Base-by-base conservation (phyloP, 169 alveolate species). In the Cyclospora cayetanensis region DNA sequence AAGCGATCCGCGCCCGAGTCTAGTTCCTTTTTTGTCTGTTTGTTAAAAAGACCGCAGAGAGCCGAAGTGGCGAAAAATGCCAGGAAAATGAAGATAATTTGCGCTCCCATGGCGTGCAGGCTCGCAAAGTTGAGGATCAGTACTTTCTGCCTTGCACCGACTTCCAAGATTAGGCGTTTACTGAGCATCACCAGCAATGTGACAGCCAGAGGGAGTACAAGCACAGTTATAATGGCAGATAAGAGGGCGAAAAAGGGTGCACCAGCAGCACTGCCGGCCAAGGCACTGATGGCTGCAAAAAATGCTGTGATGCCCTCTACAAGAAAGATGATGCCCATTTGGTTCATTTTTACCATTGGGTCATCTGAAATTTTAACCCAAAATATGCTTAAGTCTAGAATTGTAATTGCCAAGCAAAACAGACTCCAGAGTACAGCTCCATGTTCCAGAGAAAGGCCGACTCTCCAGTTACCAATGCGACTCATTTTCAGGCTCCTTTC, bases 401-500 rank as follows among this genome's bases (percentile, higher is more conserved):
- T 84, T 15, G 82, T 5, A 27, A 84, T n/a, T n/a, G 70, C 35
- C 20, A 84, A 55, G 42, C 91, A 84, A 42, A 84, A 39, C 66
- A 84, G 12, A 41, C 91, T 84, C n/a, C 35, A 84, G 20, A 63
- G n/a, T 11, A 41, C 22, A 0, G 68, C 82, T 2, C 82, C 91
- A 25, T 70, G 46, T 22, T 50, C 91, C 34, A 84, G 41, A n/a
- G 91, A 15, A 37, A 84, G 35, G 29, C 91, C 91, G 12, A 55
- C 68, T n/a, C 43, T 55, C 91, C 91, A 84, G 5, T 35, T 84
- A 18, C 91, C 91, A 27, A 84, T 5, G 7, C 34, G 22, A 7
- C 91, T 42, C 60, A 84, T 84, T 35, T 84, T 50, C 52, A 39
- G 29, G 3, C 60, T 74, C 29, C 85, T 31, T 74, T 20, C 85